phyloP scores from a whole-genome alignment of 768 basidiomycete genomes.

The Termitomyces titanicus region DNA sequence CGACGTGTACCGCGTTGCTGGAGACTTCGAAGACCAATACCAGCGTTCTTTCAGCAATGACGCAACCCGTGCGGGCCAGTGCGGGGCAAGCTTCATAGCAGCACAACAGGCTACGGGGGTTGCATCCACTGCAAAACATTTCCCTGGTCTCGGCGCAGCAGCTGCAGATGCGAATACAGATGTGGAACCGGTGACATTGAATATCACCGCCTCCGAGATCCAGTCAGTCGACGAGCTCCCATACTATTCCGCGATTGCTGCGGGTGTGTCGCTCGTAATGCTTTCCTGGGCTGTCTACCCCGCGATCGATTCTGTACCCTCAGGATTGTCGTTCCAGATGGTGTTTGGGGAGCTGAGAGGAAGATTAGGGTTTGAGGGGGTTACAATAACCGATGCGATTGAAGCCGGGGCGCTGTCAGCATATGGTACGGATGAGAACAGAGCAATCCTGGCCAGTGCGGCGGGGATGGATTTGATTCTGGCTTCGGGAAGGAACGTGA shows the following conservation, averaged over 20 bases:
- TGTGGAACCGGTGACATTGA: constrained; percentile 7
- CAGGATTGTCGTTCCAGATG: constrained; percentile 9
- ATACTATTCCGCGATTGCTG: constrained; percentile 9
- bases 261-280: constrained; percentile 14
- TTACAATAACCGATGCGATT: constrained; percentile 13
- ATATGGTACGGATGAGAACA: constrained; percentile 8
- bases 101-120: constrained; percentile 13
- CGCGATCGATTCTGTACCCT: constrained; percentile 10
- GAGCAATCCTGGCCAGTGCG: constrained; percentile 11
- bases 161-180: constrained; percentile 7
- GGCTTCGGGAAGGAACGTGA: constrained; percentile 1
- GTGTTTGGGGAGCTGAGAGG: constrained; percentile 12
- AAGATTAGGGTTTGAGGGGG: constrained; percentile 11
- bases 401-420: constrained; percentile 8
- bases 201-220: constrained; percentile 7
- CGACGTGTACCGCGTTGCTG: constrained; percentile 13
- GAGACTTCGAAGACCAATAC: constrained; percentile 13
- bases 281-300: constrained; percentile 14
- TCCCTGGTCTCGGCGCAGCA: constrained; percentile 16
- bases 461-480: constrained; percentile 15
- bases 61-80: constrained; percentile 3
- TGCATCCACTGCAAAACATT: constrained; percentile 13
- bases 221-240: constrained; percentile 12
- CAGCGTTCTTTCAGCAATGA: constrained; percentile 15
- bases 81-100: constrained; percentile 10